phyloP scores from a whole-genome alignment of 352 stramenopile genomes.

The Phytophthora pseudosyringae region DNA sequence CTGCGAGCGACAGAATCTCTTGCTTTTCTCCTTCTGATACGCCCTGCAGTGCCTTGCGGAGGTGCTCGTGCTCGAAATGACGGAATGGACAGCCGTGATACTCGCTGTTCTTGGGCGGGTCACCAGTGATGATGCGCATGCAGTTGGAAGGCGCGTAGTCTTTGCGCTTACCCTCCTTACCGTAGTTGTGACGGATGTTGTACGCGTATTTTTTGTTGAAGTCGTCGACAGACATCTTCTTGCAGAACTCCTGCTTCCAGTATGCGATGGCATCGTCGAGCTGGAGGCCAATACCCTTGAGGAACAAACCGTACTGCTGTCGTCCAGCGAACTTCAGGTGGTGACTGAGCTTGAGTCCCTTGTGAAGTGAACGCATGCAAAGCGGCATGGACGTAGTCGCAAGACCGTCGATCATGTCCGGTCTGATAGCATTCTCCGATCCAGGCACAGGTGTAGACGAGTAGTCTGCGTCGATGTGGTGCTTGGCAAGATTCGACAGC shows the following conservation, averaged over 20 bases:
- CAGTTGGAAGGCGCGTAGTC: constrained; percentile 97
- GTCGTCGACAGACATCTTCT: constrained; percentile 96
- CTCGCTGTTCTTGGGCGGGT: constrained; percentile 92
- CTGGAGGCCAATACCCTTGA: constrained; percentile 97
- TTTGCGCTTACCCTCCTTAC: constrained; percentile 98
- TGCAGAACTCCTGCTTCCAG: constrained; percentile 95
- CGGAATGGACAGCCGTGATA: constrained; percentile 99
- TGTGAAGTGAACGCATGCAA: constrained; percentile 97
- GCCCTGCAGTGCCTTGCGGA: constrained; percentile 89
- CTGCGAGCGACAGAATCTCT: constrained; percentile 92
- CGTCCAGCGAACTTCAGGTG: constrained; percentile 98
- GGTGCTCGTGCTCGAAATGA: constrained; percentile 94
- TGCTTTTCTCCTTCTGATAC: constrained; percentile 88
- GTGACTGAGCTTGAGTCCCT: constrained; percentile 93
- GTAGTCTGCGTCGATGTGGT: constrained; percentile 95
- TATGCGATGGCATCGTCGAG: constrained; percentile 97
- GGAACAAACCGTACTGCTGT: constrained; percentile 98
- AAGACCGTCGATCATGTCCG: constrained; percentile 92
- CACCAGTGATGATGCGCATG: constrained; percentile 98
- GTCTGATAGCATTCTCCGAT: constrained; percentile 79
- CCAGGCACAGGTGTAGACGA: constrained; percentile 47
- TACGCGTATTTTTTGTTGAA: constrained; percentile 99
- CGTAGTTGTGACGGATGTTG: constrained; percentile 99
- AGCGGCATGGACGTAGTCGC: constrained; percentile 95
- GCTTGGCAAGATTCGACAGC: constrained; percentile 95